phyloP scores from a whole-genome alignment of 371 early-diverging fungal species.

The Mucor plumbeus region DNA sequence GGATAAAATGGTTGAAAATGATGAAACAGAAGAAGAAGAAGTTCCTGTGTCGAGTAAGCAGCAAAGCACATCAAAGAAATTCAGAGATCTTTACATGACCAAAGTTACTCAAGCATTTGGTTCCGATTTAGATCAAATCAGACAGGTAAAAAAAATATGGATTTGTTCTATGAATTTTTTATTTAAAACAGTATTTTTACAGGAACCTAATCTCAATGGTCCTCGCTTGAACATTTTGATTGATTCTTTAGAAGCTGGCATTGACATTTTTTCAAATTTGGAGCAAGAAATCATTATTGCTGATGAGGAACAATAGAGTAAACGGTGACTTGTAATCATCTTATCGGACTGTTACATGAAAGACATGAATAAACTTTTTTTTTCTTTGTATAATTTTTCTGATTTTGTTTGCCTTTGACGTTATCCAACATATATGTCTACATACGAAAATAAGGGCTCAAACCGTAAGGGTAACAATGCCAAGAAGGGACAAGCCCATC shows the following conservation, averaged over 20 bases:
- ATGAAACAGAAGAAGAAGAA: constrained; percentile 22
- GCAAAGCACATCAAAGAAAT: constrained; percentile 28
- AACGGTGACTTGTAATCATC: constrained; percentile 8
- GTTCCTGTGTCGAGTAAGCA: constrained; percentile 12
- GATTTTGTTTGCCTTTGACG: constrained; percentile 3
- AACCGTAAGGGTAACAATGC: constrained; percentile 62
- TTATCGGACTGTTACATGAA: not conserved
- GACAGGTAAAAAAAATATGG: constrained; percentile 39
- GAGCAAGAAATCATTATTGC: constrained; percentile 51
- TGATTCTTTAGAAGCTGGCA: constrained; percentile 55
- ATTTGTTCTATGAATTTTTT: not conserved
- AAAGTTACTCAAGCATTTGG: constrained; percentile 52
- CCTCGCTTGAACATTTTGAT: constrained; percentile 45
- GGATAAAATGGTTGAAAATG: constrained; percentile 6
- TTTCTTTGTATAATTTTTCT: constrained; percentile 12
- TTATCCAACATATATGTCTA: constrained; percentile 24
- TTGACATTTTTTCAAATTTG: constrained; percentile 44
- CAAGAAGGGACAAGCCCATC: constrained; percentile 87
- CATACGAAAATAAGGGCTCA: constrained; percentile 48
- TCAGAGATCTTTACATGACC: constrained; percentile 49
- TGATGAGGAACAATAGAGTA: constrained; percentile 19
- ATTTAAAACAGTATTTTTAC: not conserved
- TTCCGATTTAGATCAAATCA: constrained; percentile 48
- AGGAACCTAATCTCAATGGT: constrained; percentile 49
- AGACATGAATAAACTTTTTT: constrained; percentile 13